Evolutionary conservation across 192 early-diverging fungal species (phyloP).

Genomic region (Backusella liffmaniae): DNA sequence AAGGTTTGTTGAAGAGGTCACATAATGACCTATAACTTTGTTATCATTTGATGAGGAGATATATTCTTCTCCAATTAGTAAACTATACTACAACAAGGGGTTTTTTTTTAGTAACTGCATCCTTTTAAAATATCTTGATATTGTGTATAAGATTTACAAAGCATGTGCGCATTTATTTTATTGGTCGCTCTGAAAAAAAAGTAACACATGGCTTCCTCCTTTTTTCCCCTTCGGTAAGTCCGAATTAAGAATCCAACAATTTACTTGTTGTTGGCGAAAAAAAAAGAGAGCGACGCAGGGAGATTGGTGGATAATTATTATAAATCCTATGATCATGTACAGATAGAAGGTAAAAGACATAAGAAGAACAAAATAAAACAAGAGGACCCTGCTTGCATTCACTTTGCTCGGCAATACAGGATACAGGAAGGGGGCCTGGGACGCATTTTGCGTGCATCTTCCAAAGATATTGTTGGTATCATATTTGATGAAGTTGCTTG

Average conservation of each 20-base stretch:
- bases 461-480: slow-evolving; percentile 50
- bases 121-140: too few species aligned
- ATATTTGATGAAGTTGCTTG: slow-evolving; percentile 56
- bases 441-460: slow-evolving; percentile 47
- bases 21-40: too few species aligned
- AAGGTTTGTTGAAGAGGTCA: too few species aligned
- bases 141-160: too few species aligned
- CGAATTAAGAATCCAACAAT: background rate
- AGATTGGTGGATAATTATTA: background rate
- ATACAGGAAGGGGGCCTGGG: slow-evolving; percentile 46
- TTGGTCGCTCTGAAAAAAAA: background rate
- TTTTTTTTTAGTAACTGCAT: too few species aligned
- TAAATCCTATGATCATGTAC: background rate
- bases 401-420: slow-evolving; percentile 8
- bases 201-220: background rate
- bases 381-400: too few species aligned
- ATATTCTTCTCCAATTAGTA: too few species aligned
- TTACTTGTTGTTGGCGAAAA: background rate
- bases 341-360: background rate
- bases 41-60: too few species aligned
- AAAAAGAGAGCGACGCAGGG: background rate
- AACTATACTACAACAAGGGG: too few species aligned
- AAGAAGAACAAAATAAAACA: too few species aligned
- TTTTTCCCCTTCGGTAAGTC: background rate
- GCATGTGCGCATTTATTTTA: too few species aligned